Conservation (phyloP, 139 green algal genomes). For the Haematococcus lacustris region DNA sequence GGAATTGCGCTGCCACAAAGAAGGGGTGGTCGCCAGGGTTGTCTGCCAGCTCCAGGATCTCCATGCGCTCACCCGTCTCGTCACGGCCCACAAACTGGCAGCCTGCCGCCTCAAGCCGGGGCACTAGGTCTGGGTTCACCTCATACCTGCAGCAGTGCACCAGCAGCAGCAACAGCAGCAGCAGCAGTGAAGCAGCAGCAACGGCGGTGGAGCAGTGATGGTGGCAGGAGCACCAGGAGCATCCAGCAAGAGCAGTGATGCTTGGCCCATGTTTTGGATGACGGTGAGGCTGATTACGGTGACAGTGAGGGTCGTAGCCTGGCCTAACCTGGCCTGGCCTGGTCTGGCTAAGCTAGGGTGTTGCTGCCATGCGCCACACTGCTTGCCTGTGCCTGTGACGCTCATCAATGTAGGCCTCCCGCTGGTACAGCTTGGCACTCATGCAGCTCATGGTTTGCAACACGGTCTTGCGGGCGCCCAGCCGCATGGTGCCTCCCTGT, state of each 20-base stretch:
- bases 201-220: no score
- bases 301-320: no score
- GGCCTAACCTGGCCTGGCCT: no score
- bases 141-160: slow-evolving; percentile 66
- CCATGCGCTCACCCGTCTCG: slow-evolving; percentile 89
- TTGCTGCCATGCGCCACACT: not conserved
- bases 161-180: no score
- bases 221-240: no score
- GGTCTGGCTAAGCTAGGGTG: no score
- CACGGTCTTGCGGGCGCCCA: slow-evolving; percentile 83
- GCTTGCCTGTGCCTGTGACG: slow-evolving; percentile 87
- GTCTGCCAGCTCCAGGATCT: slow-evolving; percentile 86
- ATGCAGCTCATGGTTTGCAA: slow-evolving; percentile 86
- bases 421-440: slow-evolving; percentile 88
- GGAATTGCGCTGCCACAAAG: slow-evolving; percentile 84
- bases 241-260: no score
- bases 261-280: no score
- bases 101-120: slow-evolving; percentile 73
- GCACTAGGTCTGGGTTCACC: slow-evolving; percentile 92
- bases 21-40: slow-evolving; percentile 70
- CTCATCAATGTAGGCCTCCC: slow-evolving; percentile 80
- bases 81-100: slow-evolving; percentile 86
- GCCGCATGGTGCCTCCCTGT: slow-evolving; percentile 92
- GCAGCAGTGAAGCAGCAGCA: no score
- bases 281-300: no score